Evolutionary conservation across 352 stramenopile species (phyloP).

Genomic region (Phytophthora pluvialis): DNA sequence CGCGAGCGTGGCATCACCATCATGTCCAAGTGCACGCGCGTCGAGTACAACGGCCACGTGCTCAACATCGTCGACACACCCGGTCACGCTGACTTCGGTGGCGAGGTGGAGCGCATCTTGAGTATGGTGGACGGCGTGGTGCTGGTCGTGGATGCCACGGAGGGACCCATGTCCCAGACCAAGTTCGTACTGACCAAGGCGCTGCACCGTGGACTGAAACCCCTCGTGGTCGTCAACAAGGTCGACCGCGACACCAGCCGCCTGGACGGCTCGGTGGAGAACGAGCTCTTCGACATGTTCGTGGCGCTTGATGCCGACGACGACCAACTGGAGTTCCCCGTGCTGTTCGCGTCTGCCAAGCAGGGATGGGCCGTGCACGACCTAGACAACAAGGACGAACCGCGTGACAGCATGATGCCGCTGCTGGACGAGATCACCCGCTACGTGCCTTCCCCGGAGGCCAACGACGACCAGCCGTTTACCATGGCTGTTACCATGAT

Average conservation of each 20-base stretch:
- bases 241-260: slow-evolving; percentile 94
- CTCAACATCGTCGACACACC: slow-evolving; percentile 99
- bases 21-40: slow-evolving; percentile 97
- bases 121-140: slow-evolving; percentile 98
- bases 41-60: slow-evolving; percentile 94
- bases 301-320: slow-evolving; percentile 93
- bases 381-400: slow-evolving; percentile 72
- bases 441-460: slow-evolving; percentile 91
- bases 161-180: slow-evolving; percentile 98
- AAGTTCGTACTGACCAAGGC: slow-evolving; percentile 99
- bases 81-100: slow-evolving; percentile 98
- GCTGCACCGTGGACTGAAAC: slow-evolving; percentile 91
- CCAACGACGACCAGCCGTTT: slow-evolving; percentile 86
- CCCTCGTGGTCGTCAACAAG: slow-evolving; percentile 99
- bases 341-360: slow-evolving; percentile 96
- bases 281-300: slow-evolving; percentile 98
- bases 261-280: slow-evolving; percentile 94
- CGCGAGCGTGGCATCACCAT: slow-evolving; percentile 99
- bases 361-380: slow-evolving; percentile 96
- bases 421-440: slow-evolving; percentile 97
- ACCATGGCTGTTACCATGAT: slow-evolving; percentile 97
- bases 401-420: slow-evolving; percentile 91
- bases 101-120: slow-evolving; percentile 98
- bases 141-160: slow-evolving; percentile 97
- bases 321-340: slow-evolving; percentile 97